These are phyloP conservation scores for Protomyces arabidopsidicola DNA, from an alignment of 1,139 yeast genomes.

Conservation along the genomic window DNA sequence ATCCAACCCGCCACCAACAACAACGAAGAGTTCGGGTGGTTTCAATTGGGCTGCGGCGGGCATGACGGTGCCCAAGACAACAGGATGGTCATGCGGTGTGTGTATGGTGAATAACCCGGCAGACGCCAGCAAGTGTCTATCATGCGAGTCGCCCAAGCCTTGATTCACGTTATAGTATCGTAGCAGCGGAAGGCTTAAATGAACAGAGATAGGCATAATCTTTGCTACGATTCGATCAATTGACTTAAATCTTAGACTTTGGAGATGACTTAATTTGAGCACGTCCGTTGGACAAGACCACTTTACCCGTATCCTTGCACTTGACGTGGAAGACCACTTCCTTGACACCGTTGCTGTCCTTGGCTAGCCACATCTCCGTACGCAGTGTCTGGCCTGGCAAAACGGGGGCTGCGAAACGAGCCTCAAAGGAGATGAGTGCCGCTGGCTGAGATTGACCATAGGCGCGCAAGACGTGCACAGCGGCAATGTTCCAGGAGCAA, in stretches of 20 bases:
- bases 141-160: slow-evolving; percentile 13
- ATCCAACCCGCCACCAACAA: not conserved
- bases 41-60: slow-evolving; percentile 29
- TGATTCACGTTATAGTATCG: too few relatives aligned
- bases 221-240: not conserved
- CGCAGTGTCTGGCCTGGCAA: slow-evolving; percentile 25
- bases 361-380: slow-evolving; percentile 19
- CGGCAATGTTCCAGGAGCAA: slow-evolving; percentile 21
- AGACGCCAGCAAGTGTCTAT: slow-evolving; percentile 4
- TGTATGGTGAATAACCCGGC: slow-evolving; percentile 21
- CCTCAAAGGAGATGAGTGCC: slow-evolving; percentile 16
- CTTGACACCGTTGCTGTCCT: slow-evolving; percentile 7
- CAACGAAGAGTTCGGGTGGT: not conserved
- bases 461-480: slow-evolving; percentile 22
- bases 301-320: slow-evolving; percentile 22
- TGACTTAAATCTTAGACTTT: not conserved
- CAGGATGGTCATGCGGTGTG: slow-evolving; percentile 17
- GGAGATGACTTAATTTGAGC: slow-evolving; percentile 6
- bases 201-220: not conserved
- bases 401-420: slow-evolving; percentile 22
- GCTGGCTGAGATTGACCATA: slow-evolving; percentile 11
- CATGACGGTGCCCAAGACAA: slow-evolving; percentile 11
- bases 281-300: slow-evolving; percentile 23
- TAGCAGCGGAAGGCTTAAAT: not conserved
- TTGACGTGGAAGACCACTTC: slow-evolving; percentile 20